A percentile compares a stretch with the other conserved stretches of the same genome.
phyloP scores from a whole-genome alignment of 495 filamentous ascomycete genomes.

The Usnea hakonensis region DNA sequence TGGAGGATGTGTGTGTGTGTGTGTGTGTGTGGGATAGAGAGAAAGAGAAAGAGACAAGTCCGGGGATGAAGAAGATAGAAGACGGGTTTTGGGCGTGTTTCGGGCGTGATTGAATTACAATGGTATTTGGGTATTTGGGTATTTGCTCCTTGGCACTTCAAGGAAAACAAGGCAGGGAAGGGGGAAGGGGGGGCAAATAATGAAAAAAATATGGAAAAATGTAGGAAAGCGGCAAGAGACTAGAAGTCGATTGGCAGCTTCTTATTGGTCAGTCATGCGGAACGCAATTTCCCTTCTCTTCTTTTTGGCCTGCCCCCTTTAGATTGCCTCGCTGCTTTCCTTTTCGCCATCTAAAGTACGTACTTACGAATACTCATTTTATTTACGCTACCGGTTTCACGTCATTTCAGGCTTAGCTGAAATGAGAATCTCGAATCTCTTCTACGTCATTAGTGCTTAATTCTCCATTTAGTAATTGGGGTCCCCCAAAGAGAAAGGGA shows the following conservation, averaged over 20 bases:
- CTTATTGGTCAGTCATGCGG: neutral
- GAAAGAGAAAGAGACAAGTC: neutral
- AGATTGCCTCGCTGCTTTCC: too few species aligned
- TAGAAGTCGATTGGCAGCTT: neutral
- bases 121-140: too few species aligned
- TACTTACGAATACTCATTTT: too few species aligned
- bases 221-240: neutral
- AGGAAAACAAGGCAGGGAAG: neutral
- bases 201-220: too few species aligned
- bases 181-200: too few species aligned
- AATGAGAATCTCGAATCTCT: too few species aligned
- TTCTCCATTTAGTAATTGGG: too few species aligned
- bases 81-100: neutral
- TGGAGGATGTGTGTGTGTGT: slow-evolving; percentile 5
- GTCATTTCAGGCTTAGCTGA: too few species aligned
- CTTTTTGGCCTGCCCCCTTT: neutral
- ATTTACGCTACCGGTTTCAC: too few species aligned
- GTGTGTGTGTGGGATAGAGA: neutral
- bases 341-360: too few species aligned
- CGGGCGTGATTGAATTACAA: neutral
- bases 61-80: neutral
- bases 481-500: too few species aligned
- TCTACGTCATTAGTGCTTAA: too few species aligned
- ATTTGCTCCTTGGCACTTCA: slow-evolving; percentile 4
- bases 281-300: neutral